These are phyloP conservation scores for Penicillium turbatum DNA, from an alignment of 495 filamentous ascomycete species.

Conservation along the genomic window DNA sequence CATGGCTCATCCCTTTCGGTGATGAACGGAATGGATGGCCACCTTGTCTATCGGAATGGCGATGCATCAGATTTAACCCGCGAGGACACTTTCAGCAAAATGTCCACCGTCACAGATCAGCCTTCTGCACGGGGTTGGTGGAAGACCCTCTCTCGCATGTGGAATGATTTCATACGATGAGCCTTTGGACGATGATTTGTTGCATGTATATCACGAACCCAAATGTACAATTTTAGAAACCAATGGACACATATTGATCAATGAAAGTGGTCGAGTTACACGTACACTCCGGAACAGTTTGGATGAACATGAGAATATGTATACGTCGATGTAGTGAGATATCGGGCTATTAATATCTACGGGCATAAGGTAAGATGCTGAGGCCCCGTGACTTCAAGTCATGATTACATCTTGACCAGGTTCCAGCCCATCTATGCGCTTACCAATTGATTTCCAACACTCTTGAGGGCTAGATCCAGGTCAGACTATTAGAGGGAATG, in stretches of 20 bases:
- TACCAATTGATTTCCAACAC: too few species aligned
- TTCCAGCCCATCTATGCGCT: too few species aligned
- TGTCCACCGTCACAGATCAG: constrained; percentile 13
- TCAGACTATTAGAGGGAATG: too few species aligned
- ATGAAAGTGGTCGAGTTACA: background rate
- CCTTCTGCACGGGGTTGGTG: constrained; percentile 21
- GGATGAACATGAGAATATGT: too few species aligned
- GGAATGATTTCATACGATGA: constrained; percentile 20
- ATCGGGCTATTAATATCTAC: too few species aligned
- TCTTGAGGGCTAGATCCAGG: too few species aligned
- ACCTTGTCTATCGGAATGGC: constrained; percentile 27
- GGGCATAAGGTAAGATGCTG: too few species aligned
- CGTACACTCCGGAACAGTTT: too few species aligned
- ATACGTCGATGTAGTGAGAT: too few species aligned
- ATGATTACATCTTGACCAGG: too few species aligned
- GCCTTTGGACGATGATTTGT: background rate
- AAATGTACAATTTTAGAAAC: background rate
- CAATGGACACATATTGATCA: background rate
- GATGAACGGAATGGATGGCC: constrained; percentile 43
- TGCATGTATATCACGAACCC: background rate
- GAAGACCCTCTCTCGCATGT: constrained; percentile 20
- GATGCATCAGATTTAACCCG: constrained; percentile 11
- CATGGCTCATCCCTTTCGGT: constrained; percentile 27
- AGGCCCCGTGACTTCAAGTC: too few species aligned
- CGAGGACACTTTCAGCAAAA: constrained; percentile 25